Percentiles rank a stretch among this genome's conserved stretches.
phyloP scores from a whole-genome alignment of 805 yeast species.

The Sugiyamaella floridensis region DNA sequence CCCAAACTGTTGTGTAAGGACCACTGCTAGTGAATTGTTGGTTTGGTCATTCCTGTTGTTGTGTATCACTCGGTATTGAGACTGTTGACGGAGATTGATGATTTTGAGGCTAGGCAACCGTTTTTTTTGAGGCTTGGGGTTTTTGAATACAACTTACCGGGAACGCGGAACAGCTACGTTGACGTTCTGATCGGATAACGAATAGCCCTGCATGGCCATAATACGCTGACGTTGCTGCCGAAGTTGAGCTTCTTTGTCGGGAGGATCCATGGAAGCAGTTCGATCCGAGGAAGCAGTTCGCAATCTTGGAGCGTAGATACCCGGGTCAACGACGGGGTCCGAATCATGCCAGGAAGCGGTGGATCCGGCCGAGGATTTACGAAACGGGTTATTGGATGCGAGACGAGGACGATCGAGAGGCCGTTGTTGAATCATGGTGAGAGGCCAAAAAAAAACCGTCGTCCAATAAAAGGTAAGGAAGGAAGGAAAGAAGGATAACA shows the following conservation, averaged over 20 bases:
- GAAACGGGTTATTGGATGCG: constrained; percentile 23
- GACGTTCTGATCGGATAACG: constrained; percentile 4
- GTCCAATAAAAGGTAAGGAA: neutral
- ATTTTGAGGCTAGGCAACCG: neutral
- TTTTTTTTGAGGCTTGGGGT: neutral
- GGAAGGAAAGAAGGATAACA: neutral
- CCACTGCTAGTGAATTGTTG: too few relatives aligned
- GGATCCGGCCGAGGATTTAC: constrained; percentile 16
- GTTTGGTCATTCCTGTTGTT: too few relatives aligned
- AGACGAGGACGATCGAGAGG: constrained; percentile 1
- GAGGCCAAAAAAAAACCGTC: neutral
- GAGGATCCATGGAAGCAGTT: neutral
- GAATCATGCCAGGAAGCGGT: constrained; percentile 5
- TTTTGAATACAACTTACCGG: neutral
- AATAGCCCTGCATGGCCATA: constrained; percentile 6
- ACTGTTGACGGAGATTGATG: too few relatives aligned
- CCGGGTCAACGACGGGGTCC: neutral
- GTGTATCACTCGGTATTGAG: too few relatives aligned
- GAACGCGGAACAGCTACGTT: neutral
- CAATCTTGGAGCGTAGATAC: neutral
- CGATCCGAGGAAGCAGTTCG: neutral
- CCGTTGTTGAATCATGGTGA: constrained; percentile 4
- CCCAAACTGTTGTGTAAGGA: too few relatives aligned
- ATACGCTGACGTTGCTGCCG: constrained; percentile 2
- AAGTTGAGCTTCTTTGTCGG: neutral